Conservation (phyloP, 2,329 filamentous ascomycete genomes). For the Magnaporthales sp. region DNA sequence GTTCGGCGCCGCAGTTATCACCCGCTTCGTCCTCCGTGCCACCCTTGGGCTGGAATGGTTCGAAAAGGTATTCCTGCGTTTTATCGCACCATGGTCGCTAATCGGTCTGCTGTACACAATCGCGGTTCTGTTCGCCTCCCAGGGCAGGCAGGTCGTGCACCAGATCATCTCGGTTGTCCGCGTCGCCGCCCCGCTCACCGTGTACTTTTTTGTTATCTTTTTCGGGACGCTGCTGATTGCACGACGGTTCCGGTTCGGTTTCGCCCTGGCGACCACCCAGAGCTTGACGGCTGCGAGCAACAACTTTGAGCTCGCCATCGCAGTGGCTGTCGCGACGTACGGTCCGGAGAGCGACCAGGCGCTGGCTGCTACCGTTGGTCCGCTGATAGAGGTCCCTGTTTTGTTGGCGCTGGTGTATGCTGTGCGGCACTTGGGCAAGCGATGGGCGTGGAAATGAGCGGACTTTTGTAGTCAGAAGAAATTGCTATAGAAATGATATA, state of each 20-base stretch:
- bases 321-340: slow-evolving; percentile 75
- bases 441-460: slow-evolving; percentile 44
- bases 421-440: slow-evolving; percentile 48
- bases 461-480: not conserved
- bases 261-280: slow-evolving; percentile 63
- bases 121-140: slow-evolving; percentile 74
- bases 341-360: slow-evolving; percentile 72
- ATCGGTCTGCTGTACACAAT: slow-evolving; percentile 84
- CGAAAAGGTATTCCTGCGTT: slow-evolving; percentile 59
- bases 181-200: slow-evolving; percentile 70
- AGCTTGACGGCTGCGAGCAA: slow-evolving; percentile 88
- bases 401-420: slow-evolving; percentile 70
- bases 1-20: slow-evolving; percentile 69
- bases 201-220: slow-evolving; percentile 76
- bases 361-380: slow-evolving; percentile 73
- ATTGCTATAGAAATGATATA: not conserved
- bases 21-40: slow-evolving; percentile 52
- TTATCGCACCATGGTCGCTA: slow-evolving; percentile 64
- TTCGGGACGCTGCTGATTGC: slow-evolving; percentile 55
- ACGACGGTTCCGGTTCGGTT: slow-evolving; percentile 62
- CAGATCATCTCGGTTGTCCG: slow-evolving; percentile 78
- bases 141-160: slow-evolving; percentile 67
- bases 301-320: slow-evolving; percentile 88
- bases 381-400: slow-evolving; percentile 80
- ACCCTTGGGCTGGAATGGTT: slow-evolving; percentile 53